A percentile compares a stretch with the other conserved stretches of the same genome.
Conservation (phyloP, 2,329 filamentous ascomycete genomes). For the Calonectria honghensis region DNA sequence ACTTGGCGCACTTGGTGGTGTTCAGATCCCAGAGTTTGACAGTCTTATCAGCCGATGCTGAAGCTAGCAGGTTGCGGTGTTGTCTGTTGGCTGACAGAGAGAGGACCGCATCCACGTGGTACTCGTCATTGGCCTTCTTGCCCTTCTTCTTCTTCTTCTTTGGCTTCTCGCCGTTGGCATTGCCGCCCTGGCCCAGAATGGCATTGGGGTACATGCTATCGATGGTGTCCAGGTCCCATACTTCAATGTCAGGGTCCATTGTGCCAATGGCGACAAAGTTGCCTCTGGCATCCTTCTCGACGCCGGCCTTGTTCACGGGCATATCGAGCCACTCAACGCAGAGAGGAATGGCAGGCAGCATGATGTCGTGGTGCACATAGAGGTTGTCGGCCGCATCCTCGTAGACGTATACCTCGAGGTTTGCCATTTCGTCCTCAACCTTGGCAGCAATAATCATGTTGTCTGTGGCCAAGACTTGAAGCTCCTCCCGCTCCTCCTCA, state of each 20-base stretch:
- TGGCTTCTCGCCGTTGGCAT: conserved; percentile 69
- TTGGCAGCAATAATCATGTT: conserved; percentile 94
- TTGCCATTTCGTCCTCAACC: conserved; percentile 96
- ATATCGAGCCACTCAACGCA: conserved; percentile 97
- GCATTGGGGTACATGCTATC: conserved; percentile 99
- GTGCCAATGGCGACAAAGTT: conserved; percentile 98
- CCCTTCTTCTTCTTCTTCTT: conserved; percentile 91
- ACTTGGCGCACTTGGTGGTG: conserved; percentile 94
- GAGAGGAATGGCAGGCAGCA: conserved; percentile 97
- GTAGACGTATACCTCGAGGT: conserved; percentile 98
- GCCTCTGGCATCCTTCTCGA: conserved; percentile 79
- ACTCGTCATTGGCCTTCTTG: conserved; percentile 91
- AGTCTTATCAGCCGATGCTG: conserved; percentile 96
- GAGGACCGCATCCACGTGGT: conserved; percentile 95
- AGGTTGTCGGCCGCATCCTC: conserved; percentile 96
- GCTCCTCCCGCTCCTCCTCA: conserved; percentile 92
- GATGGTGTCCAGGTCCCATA: conserved; percentile 97
- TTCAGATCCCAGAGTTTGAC: conserved; percentile 98
- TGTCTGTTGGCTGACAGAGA: conserved; percentile 93
- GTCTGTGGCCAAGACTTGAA: conserved; percentile 94
- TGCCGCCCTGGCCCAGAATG: conserved; percentile 86
- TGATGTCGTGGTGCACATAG: conserved; percentile 99
- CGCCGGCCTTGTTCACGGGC: conserved; percentile 83
- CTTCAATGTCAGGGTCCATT: conserved; percentile 98
- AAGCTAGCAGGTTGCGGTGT: conserved; percentile 95